phyloP scores from a whole-genome alignment of 495 filamentous ascomycete genomes.

The Neurospora sp. region DNA sequence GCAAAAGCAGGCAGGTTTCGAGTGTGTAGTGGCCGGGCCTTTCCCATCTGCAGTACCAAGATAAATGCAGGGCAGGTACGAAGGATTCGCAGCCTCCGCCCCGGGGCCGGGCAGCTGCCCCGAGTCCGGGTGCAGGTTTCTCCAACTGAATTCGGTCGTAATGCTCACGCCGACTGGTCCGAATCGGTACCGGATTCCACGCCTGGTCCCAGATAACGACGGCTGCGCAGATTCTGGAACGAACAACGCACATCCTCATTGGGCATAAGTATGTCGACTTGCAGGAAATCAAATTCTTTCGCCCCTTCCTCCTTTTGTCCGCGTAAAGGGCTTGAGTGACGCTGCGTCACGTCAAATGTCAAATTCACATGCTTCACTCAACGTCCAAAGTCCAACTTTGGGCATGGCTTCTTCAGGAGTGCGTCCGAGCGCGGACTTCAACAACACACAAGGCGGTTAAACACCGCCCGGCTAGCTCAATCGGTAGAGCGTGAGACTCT shows the following conservation, averaged over 20 bases:
- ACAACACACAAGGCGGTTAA: not conserved
- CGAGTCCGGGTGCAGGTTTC: not conserved
- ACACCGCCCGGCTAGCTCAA: slow-evolving; percentile 47
- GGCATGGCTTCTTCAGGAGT: not conserved
- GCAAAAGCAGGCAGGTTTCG: not conserved
- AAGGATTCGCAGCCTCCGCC: not conserved
- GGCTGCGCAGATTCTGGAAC: not conserved
- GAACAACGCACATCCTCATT: not conserved
- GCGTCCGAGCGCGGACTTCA: not conserved
- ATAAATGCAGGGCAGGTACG: not conserved
- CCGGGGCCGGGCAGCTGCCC: not conserved
- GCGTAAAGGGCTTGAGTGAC: not conserved
- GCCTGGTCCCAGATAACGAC: too few relatives aligned
- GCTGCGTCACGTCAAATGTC: not conserved
- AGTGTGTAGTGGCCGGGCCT: not conserved
- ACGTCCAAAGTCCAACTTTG: not conserved
- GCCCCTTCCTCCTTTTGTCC: too few relatives aligned
- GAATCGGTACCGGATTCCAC: too few relatives aligned
- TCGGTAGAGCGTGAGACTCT: slow-evolving; percentile 69
- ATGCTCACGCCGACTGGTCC: too few relatives aligned
- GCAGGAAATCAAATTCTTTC: too few relatives aligned
- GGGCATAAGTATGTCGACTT: not conserved
- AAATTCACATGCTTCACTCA: not conserved
- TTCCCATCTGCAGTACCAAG: not conserved
- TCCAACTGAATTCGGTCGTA: too few relatives aligned